Conservation (phyloP, 2,329 filamentous ascomycete genomes). For the Aspergillus melleus region DNA sequence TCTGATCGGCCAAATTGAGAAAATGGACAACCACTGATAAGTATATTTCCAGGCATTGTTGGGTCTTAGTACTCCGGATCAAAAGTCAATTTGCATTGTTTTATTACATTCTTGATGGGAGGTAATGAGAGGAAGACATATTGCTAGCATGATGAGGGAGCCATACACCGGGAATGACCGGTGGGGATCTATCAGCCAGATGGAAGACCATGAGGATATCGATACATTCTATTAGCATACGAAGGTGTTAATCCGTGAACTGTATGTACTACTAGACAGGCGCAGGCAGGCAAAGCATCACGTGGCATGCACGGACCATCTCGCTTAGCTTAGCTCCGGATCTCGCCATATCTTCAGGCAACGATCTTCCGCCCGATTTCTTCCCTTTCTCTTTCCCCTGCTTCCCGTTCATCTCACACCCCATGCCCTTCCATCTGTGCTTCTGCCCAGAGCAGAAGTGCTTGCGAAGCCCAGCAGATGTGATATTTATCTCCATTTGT, state of each 20-base stretch:
- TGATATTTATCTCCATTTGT: slow-evolving; percentile 19
- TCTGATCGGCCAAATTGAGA: background rate
- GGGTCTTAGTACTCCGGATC: background rate
- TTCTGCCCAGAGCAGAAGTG: slow-evolving; percentile 29
- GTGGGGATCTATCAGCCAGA: background rate
- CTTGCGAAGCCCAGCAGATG: slow-evolving; percentile 22
- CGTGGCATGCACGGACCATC: slow-evolving; percentile 34
- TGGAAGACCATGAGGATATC: background rate
- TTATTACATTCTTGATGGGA: background rate
- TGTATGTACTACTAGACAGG: background rate
- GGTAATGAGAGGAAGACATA: background rate
- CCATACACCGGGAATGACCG: background rate
- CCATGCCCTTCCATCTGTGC: slow-evolving; percentile 22
- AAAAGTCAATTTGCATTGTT: background rate
- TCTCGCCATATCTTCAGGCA: slow-evolving; percentile 19
- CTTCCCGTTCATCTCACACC: slow-evolving; percentile 14
- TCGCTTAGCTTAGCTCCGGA: slow-evolving; percentile 32
- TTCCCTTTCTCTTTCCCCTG: slow-evolving; percentile 20
- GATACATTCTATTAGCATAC: background rate
- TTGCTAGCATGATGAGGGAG: background rate
- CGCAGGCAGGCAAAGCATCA: slow-evolving; percentile 14
- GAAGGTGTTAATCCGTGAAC: background rate
- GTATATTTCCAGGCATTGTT: background rate
- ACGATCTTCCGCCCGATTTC: slow-evolving; percentile 6
- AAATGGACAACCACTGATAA: background rate